Evolutionary conservation across 169 alveolate genomes (phyloP), one percentile per base, ranked within the genome.

Genomic region (Cryptosporidium meleagridis): DNA sequence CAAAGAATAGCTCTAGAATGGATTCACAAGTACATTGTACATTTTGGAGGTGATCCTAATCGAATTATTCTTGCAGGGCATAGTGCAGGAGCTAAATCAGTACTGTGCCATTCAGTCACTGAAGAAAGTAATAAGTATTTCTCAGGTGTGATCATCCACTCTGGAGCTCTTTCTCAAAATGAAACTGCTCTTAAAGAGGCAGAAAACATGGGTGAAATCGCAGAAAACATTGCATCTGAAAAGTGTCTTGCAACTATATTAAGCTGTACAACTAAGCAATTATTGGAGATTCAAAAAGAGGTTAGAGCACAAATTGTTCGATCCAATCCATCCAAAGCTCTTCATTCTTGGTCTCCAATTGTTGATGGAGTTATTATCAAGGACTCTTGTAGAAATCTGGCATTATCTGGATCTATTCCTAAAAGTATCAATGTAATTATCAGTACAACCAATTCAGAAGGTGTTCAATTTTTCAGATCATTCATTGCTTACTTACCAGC

Each of bases 31-130:
- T 89, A 93, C 69, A 91, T 91, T 59, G 62, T 55, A 21, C 53
- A 86, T 14, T 93, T 93, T 52, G 95, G 95, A 51, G 95, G 95
- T n/a, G 92, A 93, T 87, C 91, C 91, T 3, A 67, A 72, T 35
- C 87, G 85, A 41, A 87, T 93, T 65, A 65, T 91, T 33, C 35
- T 93, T 29, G 55, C 92, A 45, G 95, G 95, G 2, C 91, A 93
- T 65, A 85, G 93, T 68, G 92, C 94, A 16, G 95, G 94, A 16
- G 94, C 86, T 3, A 72, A 86, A 7, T 75, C 94, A 41, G 87
- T 93, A 9, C 33, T 86, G 3, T 86, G 92, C 41, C 92, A 86
- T 59, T 53, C 86, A 18, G 80, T 70, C 33, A 69, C 69, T 33
- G 67, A 65, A 12, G 92, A 84, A 65, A 86, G 92, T 35, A 70